Evolutionary conservation across 2,329 filamentous ascomycete genomes (phyloP).

Genomic region (Aspergillus sp.): DNA sequence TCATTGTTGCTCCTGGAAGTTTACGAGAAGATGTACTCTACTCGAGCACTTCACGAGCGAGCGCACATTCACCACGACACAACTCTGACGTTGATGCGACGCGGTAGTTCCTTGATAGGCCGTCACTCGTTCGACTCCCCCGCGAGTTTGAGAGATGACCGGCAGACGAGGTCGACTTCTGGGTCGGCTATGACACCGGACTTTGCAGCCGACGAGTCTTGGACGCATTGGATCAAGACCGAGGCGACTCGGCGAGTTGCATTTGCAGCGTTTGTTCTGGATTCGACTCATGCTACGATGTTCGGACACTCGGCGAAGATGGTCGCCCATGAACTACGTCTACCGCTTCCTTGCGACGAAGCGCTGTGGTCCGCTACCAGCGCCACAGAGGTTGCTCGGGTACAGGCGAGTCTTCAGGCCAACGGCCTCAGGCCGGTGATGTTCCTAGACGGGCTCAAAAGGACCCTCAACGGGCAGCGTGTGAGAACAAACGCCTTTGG

Average conservation of each 20-base stretch:
- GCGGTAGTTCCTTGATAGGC: slow-evolving; percentile 86
- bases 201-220: slow-evolving; percentile 78
- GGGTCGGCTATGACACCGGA: slow-evolving; percentile 53
- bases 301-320: slow-evolving; percentile 96
- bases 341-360: slow-evolving; percentile 90
- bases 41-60: slow-evolving; percentile 84
- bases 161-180: slow-evolving; percentile 39
- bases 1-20: slow-evolving; percentile 83
- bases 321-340: slow-evolving; percentile 92
- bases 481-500: slow-evolving; percentile 93
- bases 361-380: slow-evolving; percentile 87
- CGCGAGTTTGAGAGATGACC: slow-evolving; percentile 68
- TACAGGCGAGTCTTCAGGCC: slow-evolving; percentile 75
- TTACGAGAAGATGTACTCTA: slow-evolving; percentile 98
- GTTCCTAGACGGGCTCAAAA: slow-evolving; percentile 88
- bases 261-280: slow-evolving; percentile 91
- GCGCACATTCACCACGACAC: slow-evolving; percentile 97
- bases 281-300: slow-evolving; percentile 96
- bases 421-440: slow-evolving; percentile 81
- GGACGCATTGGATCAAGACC: slow-evolving; percentile 93
- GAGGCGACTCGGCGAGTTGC: slow-evolving; percentile 87
- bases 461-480: slow-evolving; percentile 78
- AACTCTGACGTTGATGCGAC: slow-evolving; percentile 90
- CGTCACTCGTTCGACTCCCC: slow-evolving; percentile 82
- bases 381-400: slow-evolving; percentile 78